These are phyloP conservation scores for Raphanus sativus DNA, from an alignment of 345 rosid genomes.

Conservation along the genomic window DNA sequence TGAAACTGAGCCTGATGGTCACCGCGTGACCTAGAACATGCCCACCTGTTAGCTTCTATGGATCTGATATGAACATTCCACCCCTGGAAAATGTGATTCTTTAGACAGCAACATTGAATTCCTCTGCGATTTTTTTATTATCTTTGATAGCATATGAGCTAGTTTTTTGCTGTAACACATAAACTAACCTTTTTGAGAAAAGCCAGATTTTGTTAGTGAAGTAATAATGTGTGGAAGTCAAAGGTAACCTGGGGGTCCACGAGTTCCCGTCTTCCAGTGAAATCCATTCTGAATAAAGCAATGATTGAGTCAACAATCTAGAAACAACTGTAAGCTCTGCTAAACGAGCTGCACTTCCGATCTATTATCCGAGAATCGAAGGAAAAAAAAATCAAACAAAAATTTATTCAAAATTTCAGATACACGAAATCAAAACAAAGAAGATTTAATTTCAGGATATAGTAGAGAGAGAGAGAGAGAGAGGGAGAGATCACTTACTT, in stretches of 20 bases:
- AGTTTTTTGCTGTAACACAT: conserved; percentile 80
- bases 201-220: background rate
- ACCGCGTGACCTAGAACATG: conserved; percentile 91
- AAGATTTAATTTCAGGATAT: background rate
- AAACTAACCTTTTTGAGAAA: conserved; percentile 16
- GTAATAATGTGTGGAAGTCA: background rate
- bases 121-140: background rate
- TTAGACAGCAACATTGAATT: conserved; percentile 60
- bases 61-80: conserved; percentile 86
- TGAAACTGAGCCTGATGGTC: conserved; percentile 78
- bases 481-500: conserved; percentile 50
- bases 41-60: conserved; percentile 88
- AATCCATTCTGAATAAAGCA: conserved; percentile 83
- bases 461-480: background rate
- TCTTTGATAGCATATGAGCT: conserved; percentile 51
- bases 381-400: background rate
- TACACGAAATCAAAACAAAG: background rate
- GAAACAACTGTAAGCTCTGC: conserved; percentile 31
- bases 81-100: conserved; percentile 17
- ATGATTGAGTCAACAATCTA: conserved; percentile 86
- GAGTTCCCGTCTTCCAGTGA: conserved; percentile 92
- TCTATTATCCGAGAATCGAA: conserved; percentile 38
- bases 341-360: conserved; percentile 80
- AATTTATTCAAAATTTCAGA: background rate
- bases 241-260: conserved; percentile 75